Percentiles rank a stretch among this genome's conserved stretches.
phyloP scores from a whole-genome alignment of 2,329 filamentous ascomycete genomes.

The Laburnicola sp. region DNA sequence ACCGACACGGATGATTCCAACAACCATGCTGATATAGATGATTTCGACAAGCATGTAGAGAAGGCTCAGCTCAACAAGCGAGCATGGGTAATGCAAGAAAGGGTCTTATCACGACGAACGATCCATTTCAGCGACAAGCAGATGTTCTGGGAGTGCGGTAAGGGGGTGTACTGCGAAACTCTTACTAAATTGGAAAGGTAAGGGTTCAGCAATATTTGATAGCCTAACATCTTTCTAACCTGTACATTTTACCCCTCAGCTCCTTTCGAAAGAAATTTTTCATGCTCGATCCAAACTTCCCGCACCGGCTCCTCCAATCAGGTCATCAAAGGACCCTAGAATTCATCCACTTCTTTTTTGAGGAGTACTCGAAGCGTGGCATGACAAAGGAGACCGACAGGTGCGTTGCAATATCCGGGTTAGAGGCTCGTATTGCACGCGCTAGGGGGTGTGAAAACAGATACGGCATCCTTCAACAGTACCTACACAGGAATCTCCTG shows the following conservation, averaged over 20 bases:
- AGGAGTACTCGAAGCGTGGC: slow-evolving; percentile 18
- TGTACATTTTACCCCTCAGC: slow-evolving; percentile 9
- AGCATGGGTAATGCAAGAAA: no score
- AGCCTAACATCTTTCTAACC: slow-evolving; percentile 7
- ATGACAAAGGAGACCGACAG: slow-evolving; percentile 17
- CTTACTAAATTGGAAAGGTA: slow-evolving; percentile 21
- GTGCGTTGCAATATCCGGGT: slow-evolving; percentile 19
- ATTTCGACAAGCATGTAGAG: slow-evolving; percentile 5
- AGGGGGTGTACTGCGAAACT: slow-evolving; percentile 22
- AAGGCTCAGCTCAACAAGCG: slow-evolving; percentile 20
- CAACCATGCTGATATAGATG: slow-evolving; percentile 3
- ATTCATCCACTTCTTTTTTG: slow-evolving; percentile 14
- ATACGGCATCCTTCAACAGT: slow-evolving; percentile 19
- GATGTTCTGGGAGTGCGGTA: slow-evolving; percentile 23
- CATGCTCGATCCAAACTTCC: slow-evolving; percentile 20
- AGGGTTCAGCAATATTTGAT: slow-evolving; percentile 7
- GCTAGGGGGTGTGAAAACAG: slow-evolving; percentile 11
- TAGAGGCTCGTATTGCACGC: slow-evolving; percentile 17
- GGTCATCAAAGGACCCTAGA: slow-evolving; percentile 9
- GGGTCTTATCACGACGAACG: slow-evolving; percentile 20
- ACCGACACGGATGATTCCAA: slow-evolving; percentile 10
- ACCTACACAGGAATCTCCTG: slow-evolving; percentile 21
- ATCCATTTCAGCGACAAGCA: slow-evolving; percentile 25
- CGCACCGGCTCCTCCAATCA: slow-evolving; percentile 13
- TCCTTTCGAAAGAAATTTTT: slow-evolving; percentile 11